Conservation (phyloP, 202 grass and related monocot genomes). For the Schoenoplectus triqueter region DNA sequence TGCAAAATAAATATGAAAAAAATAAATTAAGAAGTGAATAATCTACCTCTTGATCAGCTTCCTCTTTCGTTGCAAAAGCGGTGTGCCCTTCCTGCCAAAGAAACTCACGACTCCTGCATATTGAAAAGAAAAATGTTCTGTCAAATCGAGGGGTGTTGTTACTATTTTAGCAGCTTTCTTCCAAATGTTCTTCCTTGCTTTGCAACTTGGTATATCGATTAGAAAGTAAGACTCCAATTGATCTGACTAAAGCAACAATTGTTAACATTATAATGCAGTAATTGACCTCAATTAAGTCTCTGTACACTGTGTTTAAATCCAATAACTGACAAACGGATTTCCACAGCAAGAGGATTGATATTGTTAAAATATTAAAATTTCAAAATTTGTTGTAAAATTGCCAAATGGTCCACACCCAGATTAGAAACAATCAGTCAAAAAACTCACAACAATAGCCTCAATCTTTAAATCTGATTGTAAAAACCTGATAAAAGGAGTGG, state of each 20-base stretch:
- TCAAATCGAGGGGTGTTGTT: not conserved
- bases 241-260: not conserved
- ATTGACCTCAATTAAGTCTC: not conserved
- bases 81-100: slow-evolving; percentile 99
- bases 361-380: not conserved
- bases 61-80: slow-evolving; percentile 90
- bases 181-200: not conserved
- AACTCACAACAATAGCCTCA: not conserved
- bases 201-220: not conserved
- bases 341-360: not conserved
- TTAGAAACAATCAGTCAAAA: not conserved
- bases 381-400: not conserved
- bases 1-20: no score
- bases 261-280: not conserved
- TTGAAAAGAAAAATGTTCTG: not conserved
- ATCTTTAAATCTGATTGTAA: not conserved
- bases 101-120: slow-evolving; percentile 88
- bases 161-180: not conserved
- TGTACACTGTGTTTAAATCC: not conserved
- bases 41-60: slow-evolving; percentile 89
- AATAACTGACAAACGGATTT: not conserved
- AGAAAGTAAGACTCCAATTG: not conserved
- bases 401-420: not conserved
- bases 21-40: not conserved
- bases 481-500: slow-evolving; percentile 98